A percentile compares a stretch with the other conserved stretches of the same genome.
Conservation (phyloP, 2,329 filamentous ascomycete species). For the Scedosporium aurantiacum region DNA sequence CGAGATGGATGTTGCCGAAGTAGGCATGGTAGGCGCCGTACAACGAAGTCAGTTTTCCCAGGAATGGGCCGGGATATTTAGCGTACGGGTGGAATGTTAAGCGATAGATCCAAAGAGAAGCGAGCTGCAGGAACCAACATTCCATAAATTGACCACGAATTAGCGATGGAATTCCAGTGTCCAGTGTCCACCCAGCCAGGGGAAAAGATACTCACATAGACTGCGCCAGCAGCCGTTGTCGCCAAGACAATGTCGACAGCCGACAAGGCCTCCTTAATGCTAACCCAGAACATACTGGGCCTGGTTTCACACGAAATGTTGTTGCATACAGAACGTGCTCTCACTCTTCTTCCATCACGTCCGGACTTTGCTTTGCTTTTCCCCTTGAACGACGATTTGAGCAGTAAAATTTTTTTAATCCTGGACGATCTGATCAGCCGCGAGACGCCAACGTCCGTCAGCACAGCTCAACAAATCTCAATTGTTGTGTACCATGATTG, state of each 20-base stretch:
- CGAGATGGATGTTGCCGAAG: constrained; percentile 6
- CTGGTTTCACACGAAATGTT: too few relatives aligned
- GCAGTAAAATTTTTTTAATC: too few relatives aligned
- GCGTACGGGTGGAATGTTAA: constrained; percentile 6
- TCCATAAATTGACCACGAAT: background rate
- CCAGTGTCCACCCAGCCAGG: too few relatives aligned
- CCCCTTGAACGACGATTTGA: too few relatives aligned
- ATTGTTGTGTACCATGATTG: too few relatives aligned
- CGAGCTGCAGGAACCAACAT: background rate
- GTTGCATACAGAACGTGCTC: too few relatives aligned
- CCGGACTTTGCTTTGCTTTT: too few relatives aligned
- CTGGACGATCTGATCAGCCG: too few relatives aligned
- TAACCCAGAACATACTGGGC: background rate
- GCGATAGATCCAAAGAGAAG: background rate
- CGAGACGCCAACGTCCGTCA: too few relatives aligned
- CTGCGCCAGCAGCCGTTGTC: background rate
- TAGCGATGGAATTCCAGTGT: background rate
- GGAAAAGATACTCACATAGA: background rate
- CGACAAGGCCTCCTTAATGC: background rate
- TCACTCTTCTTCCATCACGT: too few relatives aligned
- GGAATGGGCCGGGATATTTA: constrained; percentile 7
- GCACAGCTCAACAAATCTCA: too few relatives aligned
- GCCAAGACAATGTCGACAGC: background rate
- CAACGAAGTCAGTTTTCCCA: constrained; percentile 6
- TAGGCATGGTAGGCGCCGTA: constrained; percentile 8